Evolutionary conservation across 257 asterid species (phyloP).

Genomic region (Plectranthus barbatus): DNA sequence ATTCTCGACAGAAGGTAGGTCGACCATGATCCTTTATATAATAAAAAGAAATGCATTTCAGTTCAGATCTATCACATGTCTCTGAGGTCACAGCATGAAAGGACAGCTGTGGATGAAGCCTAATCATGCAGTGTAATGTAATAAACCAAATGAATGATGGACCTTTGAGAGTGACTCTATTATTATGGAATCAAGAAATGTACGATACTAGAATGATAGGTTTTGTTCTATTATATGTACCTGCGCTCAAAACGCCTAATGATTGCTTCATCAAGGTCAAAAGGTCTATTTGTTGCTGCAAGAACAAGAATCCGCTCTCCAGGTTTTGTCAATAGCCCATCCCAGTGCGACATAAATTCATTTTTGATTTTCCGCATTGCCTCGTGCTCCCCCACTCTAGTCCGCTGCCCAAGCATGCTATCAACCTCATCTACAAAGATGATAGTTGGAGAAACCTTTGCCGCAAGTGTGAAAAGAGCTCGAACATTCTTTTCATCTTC

Average conservation of each 20-base stretch:
- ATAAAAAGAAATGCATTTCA: slow-evolving; percentile 7
- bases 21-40: slow-evolving; percentile 82
- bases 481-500: slow-evolving; percentile 96
- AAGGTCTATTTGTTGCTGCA: slow-evolving; percentile 96
- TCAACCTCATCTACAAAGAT: slow-evolving; percentile 97
- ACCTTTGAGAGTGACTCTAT: not conserved
- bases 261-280: slow-evolving; percentile 99
- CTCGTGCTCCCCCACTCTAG: slow-evolving; percentile 93
- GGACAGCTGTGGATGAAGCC: not conserved
- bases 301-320: slow-evolving; percentile 96
- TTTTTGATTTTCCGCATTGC: slow-evolving; percentile 96
- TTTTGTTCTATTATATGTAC: slow-evolving; percentile 19
- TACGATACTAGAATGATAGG: not conserved
- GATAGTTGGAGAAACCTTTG: slow-evolving; percentile 90
- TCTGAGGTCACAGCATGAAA: not conserved
- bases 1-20: slow-evolving; percentile 73
- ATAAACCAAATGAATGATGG: not conserved
- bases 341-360: slow-evolving; percentile 97
- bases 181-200: not conserved
- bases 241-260: slow-evolving; percentile 97
- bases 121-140: not conserved
- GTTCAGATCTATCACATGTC: not conserved
- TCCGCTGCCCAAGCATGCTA: slow-evolving; percentile 97
- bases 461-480: slow-evolving; percentile 95
- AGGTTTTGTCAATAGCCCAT: slow-evolving; percentile 79